Evolutionary conservation across 1,284 basidiomycete genomes (phyloP).

Genomic region (Salmacisia buchloeana): DNA sequence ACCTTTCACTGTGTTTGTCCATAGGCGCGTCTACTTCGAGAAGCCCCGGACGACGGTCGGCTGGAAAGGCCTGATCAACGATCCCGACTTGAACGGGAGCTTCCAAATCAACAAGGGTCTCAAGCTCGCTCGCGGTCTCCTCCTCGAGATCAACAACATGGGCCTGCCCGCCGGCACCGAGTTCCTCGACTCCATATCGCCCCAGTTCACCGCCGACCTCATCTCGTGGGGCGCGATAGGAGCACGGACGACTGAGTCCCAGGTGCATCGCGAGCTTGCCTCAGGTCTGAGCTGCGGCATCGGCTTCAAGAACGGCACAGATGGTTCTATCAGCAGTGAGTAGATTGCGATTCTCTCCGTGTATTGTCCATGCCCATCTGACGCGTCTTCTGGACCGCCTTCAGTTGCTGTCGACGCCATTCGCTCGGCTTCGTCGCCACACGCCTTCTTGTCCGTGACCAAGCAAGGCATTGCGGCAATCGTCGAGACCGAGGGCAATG

Average conservation of each 20-base stretch:
- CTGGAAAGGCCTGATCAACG: constrained; percentile 97
- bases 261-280: constrained; percentile 80
- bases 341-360: background rate
- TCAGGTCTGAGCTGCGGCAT: constrained; percentile 85
- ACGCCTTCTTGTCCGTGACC: constrained; percentile 97
- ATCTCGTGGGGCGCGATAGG: constrained; percentile 98
- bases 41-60: constrained; percentile 77
- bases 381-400: background rate
- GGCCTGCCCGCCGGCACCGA: constrained; percentile 52
- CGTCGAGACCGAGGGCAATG: constrained; percentile 49
- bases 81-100: constrained; percentile 71
- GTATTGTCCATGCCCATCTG: too few relatives aligned
- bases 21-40: constrained; percentile 43
- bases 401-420: constrained; percentile 85
- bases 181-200: constrained; percentile 68
- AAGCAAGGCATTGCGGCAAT: constrained; percentile 64
- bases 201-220: constrained; percentile 92
- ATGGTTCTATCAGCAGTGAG: constrained; percentile 42
- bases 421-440: constrained; percentile 81
- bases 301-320: constrained; percentile 62
- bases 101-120: constrained; percentile 96
- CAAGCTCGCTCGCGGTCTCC: constrained; percentile 77
- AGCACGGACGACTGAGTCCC: constrained; percentile 69
- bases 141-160: constrained; percentile 59
- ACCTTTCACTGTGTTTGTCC: background rate